These are phyloP conservation scores for Huntiella abstrusa DNA, from an alignment of 2,329 filamentous ascomycete species.

Conservation along the genomic window DNA sequence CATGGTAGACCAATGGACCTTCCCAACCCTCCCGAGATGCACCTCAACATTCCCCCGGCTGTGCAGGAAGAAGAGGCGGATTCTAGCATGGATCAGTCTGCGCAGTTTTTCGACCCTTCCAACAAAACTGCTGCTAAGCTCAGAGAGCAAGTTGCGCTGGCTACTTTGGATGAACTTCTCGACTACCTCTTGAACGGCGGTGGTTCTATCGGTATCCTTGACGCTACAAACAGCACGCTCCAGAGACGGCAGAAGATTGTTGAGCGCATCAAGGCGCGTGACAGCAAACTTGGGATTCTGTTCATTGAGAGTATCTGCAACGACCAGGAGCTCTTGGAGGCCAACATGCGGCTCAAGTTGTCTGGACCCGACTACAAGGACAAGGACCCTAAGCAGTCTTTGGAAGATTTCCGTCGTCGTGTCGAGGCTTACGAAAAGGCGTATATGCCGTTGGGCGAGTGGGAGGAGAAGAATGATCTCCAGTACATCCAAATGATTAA, in stretches of 20 bases:
- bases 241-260: conserved; percentile 69
- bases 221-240: conserved; percentile 92
- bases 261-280: conserved; percentile 60
- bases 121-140: conserved; percentile 68
- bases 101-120: conserved; percentile 80
- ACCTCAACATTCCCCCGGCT: conserved; percentile 4
- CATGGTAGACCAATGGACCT: conserved; percentile 29
- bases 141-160: conserved; percentile 78
- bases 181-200: conserved; percentile 70
- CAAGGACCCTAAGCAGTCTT: conserved; percentile 69
- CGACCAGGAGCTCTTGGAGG: conserved; percentile 67
- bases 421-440: conserved; percentile 87
- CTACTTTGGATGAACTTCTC: conserved; percentile 78
- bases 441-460: conserved; percentile 76
- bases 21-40: conserved; percentile 14
- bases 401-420: conserved; percentile 82
- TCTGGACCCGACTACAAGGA: conserved; percentile 91
- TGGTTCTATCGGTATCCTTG: conserved; percentile 83
- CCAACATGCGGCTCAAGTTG: conserved; percentile 92
- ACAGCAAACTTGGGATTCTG: conserved; percentile 74
- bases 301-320: conserved; percentile 92
- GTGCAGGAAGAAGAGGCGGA: neutral
- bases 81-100: conserved; percentile 57
- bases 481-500: conserved; percentile 97
- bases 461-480: conserved; percentile 78